Percentiles rank a stretch among this genome's conserved stretches.
These are phyloP conservation scores for grape (Vitis vinifera) DNA, from an alignment of 164 flowering plant species.

Conservation along the genomic window ASM3070453v1 NC_081813.1:14032501-14033000, in stretches of 20 bases:
- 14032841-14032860: slow-evolving; percentile 5
- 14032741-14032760: no score
- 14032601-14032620: slow-evolving; percentile 79
- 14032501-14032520: neutral
- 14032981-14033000: no score
- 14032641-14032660: neutral
- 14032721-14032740: no score
- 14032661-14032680: neutral
- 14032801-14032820: no score
- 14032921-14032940: no score
- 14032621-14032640: neutral
- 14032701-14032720: no score
- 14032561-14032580: slow-evolving; percentile 91
- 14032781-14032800: neutral
- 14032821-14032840: neutral
- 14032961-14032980: no score
- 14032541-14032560: slow-evolving; percentile 58
- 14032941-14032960: no score
- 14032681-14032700: neutral
- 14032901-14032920: slow-evolving; percentile 54
- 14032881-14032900: slow-evolving; percentile 63
- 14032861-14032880: slow-evolving; percentile 84
- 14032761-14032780: no score
- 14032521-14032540: slow-evolving; percentile 1
- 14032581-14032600: slow-evolving; percentile 97